Conservation (phyloP, 2,329 filamentous ascomycete genomes). For the Alternaria gaisen region DNA sequence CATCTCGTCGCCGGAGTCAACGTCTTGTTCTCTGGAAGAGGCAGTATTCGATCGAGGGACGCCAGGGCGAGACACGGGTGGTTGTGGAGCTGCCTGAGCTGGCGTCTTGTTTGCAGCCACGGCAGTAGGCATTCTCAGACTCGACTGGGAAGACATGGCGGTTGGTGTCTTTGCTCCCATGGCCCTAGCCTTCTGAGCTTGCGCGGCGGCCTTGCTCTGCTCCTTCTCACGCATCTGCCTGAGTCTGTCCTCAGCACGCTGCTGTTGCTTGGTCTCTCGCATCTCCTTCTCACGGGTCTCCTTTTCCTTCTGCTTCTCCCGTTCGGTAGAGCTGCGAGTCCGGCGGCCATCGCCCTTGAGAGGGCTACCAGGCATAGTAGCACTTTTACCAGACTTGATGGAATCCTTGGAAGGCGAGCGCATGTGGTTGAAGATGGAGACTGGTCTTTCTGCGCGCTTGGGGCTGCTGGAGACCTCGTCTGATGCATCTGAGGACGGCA, state of each 20-base stretch:
- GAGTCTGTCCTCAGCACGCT: slow-evolving; percentile 68
- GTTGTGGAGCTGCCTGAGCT: slow-evolving; percentile 36
- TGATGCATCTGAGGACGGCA: slow-evolving; percentile 36
- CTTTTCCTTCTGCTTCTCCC: slow-evolving; percentile 66
- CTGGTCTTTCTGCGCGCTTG: slow-evolving; percentile 42
- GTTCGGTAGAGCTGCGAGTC: slow-evolving; percentile 68
- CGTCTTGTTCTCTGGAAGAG: slow-evolving; percentile 44
- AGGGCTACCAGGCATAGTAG: slow-evolving; percentile 40
- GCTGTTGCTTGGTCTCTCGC: slow-evolving; percentile 67
- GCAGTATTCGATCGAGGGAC: slow-evolving; percentile 40
- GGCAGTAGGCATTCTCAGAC: slow-evolving; percentile 32
- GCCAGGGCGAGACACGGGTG: slow-evolving; percentile 41
- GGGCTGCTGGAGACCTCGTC: slow-evolving; percentile 49
- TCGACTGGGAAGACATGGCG: slow-evolving; percentile 48
- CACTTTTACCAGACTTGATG: slow-evolving; percentile 38
- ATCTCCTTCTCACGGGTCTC: slow-evolving; percentile 67
- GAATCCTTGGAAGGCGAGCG: slow-evolving; percentile 50
- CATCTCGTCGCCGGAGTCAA: slow-evolving; percentile 61
- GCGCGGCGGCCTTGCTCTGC: slow-evolving; percentile 68
- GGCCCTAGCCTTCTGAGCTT: slow-evolving; percentile 53
- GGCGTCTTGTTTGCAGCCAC: slow-evolving; percentile 60
- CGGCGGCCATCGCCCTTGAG: slow-evolving; percentile 54
- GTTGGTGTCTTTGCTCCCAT: slow-evolving; percentile 61
- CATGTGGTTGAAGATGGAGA: slow-evolving; percentile 46
- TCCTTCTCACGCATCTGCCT: slow-evolving; percentile 76